These are phyloP conservation scores for Aspergillus bertholletiae DNA, from an alignment of 495 filamentous ascomycete species.

Conservation along the genomic window DNA sequence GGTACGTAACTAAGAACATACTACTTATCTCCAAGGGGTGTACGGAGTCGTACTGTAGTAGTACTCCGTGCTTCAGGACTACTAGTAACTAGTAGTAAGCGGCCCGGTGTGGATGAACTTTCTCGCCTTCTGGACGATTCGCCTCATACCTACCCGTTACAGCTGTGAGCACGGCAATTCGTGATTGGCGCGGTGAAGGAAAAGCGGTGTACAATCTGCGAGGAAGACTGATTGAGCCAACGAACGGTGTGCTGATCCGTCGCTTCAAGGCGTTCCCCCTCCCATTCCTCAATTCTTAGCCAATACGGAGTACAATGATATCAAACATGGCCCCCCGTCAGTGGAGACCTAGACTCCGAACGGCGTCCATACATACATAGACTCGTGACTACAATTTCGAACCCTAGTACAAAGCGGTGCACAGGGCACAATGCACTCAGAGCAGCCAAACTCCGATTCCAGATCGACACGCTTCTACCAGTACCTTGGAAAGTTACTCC, in stretches of 20 bases:
- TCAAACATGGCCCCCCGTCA: not conserved
- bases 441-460: not conserved
- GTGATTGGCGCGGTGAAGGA: conserved; percentile 10
- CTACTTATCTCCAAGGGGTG: too few relatives aligned
- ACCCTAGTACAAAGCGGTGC: not conserved
- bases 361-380: not conserved
- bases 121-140: not conserved
- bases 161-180: not conserved
- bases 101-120: not conserved
- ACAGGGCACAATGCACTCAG: not conserved
- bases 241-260: conserved; percentile 1
- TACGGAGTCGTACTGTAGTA: too few relatives aligned
- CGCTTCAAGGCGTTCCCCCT: not conserved
- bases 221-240: not conserved
- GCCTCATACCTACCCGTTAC: not conserved
- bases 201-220: conserved; percentile 12
- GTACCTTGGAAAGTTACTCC: not conserved
- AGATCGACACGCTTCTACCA: not conserved
- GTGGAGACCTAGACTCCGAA: not conserved
- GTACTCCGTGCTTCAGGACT: not conserved
- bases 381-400: not conserved
- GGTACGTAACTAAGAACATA: too few relatives aligned
- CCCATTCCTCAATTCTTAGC: not conserved
- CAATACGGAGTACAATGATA: not conserved
- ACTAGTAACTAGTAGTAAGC: not conserved